Evolutionary conservation across 495 filamentous ascomycete species (phyloP), one percentile per base, ranked within the genome.

Genomic region (Lepidopterella palustris): DNA sequence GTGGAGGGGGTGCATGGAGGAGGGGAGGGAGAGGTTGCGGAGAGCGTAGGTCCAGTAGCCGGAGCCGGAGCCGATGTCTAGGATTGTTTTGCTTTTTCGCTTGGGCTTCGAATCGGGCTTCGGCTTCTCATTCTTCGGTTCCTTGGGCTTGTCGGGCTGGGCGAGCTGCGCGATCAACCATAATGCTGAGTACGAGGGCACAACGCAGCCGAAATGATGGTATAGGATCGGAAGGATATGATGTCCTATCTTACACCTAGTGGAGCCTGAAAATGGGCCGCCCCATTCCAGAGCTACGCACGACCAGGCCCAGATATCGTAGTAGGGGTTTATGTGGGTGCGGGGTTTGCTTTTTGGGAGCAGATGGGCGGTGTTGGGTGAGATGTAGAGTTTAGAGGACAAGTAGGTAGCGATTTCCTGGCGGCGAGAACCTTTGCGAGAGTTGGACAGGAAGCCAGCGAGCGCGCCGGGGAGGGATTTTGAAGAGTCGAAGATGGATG

Each of bases 21-120:
- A n/a, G 8, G 40, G 55, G 15, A 61, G 40, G 4, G 45, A 10
- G 5, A 67, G 45, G 1, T 70, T 60, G 1, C 82, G 72, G 1
- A 87, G 77, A 75, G 82, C 75, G 55, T 76, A 82, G 20, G 77
- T 78, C 83, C 83, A 87, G 71, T 86, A 87, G 21, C 83, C 84
- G 63, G 78, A 79, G 4, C 83, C 84, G 48, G 73, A 76, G 13
- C 80, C 82, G n/a, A 84, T 58, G 58, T 84, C 83, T 20, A 75
- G 66, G 29, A 85, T 71, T 23, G 66, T 57, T 42, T 76, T 66
- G 1, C 73, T 71, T 20, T 51, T 25, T 25, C 55, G 54, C 26
- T 64, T 67, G 11, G 21, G 47, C 20, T 21, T 10, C 31, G 15
- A n/a, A n/a, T n/a, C n/a, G n/a, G n/a, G n/a, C n/a, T n/a, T n/a